Evolutionary conservation across 768 basidiomycete genomes (phyloP).

Genomic region (Pholiota molesta): DNA sequence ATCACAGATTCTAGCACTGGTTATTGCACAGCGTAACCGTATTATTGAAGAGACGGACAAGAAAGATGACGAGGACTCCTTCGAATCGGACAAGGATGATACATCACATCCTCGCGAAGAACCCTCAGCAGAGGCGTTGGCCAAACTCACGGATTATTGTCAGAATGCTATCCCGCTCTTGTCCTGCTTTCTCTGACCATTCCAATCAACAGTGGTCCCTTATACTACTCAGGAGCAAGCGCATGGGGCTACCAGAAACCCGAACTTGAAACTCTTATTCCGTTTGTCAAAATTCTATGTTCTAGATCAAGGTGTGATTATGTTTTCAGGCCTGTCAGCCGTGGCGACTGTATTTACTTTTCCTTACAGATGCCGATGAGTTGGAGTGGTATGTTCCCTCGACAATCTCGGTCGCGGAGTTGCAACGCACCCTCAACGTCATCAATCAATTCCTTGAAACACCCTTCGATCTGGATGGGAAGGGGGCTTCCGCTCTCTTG

Average conservation of each 20-base stretch:
- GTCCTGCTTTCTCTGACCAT: constrained; percentile 4
- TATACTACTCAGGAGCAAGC: constrained; percentile 76
- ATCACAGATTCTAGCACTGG: constrained; percentile 60
- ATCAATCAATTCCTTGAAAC: constrained; percentile 82
- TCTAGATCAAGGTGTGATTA: constrained; percentile 70
- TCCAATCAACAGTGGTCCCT: constrained; percentile 61
- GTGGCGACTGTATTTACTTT: constrained; percentile 1
- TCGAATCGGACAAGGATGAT: constrained; percentile 37
- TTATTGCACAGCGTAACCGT: constrained; percentile 58
- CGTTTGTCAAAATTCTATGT: constrained; percentile 75
- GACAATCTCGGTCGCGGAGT: constrained; percentile 62
- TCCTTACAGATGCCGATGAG: constrained; percentile 60
- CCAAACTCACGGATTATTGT: constrained; percentile 79
- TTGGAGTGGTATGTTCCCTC: constrained; percentile 87
- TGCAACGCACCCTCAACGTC: constrained; percentile 70
- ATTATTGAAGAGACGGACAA: constrained; percentile 66
- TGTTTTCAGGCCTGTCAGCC: constrained; percentile 1
- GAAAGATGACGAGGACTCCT: constrained; percentile 33
- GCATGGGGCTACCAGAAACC: constrained; percentile 75
- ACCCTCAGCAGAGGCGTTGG: constrained; percentile 71
- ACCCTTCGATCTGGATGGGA: constrained; percentile 82
- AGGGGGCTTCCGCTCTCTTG: constrained; percentile 73
- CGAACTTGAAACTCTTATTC: constrained; percentile 83
- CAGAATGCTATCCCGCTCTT: constrained; percentile 30
- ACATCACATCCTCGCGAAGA: constrained; percentile 30